These are phyloP conservation scores for Hypoxylon rubiginosum DNA, from an alignment of 2,329 filamentous ascomycete species.

Conservation along the genomic window DNA sequence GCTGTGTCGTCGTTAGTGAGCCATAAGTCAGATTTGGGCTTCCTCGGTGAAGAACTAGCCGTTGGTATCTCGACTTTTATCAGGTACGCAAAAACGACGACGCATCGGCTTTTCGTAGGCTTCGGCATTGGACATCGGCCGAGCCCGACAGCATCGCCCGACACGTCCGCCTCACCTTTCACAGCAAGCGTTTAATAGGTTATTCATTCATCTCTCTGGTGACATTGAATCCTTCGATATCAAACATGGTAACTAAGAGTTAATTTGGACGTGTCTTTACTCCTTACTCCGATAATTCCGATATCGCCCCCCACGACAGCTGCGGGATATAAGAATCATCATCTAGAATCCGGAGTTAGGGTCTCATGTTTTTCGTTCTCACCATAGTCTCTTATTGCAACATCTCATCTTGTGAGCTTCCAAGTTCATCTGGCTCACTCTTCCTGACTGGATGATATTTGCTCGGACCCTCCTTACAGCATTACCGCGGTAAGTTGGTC, in stretches of 20 bases:
- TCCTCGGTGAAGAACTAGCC: background rate
- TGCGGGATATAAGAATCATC: slow-evolving; percentile 22
- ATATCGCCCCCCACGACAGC: slow-evolving; percentile 7
- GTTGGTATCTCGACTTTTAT: background rate
- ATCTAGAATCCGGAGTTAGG: slow-evolving; percentile 3
- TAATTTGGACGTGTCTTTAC: background rate
- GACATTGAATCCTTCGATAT: background rate
- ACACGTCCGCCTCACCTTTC: slow-evolving; percentile 1
- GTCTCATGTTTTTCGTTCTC: background rate
- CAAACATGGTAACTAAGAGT: background rate
- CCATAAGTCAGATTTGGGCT: background rate
- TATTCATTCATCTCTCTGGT: background rate
- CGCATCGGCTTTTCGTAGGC: background rate
- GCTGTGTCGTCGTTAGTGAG: background rate
- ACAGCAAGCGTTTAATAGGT: background rate
- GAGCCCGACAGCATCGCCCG: background rate
- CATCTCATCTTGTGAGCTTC: slow-evolving; percentile 3
- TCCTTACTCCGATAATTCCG: slow-evolving; percentile 30
- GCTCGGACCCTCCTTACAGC: slow-evolving; percentile 15
- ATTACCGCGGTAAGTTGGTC: slow-evolving; percentile 30
- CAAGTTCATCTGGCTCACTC: background rate
- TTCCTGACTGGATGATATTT: slow-evolving; percentile 23
- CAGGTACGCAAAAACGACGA: background rate
- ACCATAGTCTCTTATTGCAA: background rate
- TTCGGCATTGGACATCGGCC: background rate